Percentiles rank a stretch among this genome's conserved stretches.
Conservation (phyloP, 805 yeast species). For the Ascoidea rubescens region DNA sequence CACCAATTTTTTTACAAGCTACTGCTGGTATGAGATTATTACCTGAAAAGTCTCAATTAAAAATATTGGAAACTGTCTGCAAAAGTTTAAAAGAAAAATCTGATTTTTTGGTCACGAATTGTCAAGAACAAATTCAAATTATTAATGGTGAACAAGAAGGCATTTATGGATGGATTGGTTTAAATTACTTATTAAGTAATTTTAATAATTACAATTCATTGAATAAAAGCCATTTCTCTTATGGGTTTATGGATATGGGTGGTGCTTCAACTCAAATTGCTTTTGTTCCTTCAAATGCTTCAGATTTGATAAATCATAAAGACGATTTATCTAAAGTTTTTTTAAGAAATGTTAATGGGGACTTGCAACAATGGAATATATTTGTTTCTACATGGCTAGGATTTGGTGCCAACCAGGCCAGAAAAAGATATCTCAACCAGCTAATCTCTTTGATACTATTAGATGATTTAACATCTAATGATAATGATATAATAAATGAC, state of each 20-base stretch:
- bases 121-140: conserved; percentile 62
- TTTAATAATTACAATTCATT: conserved; percentile 33
- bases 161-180: conserved; percentile 86
- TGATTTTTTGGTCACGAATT: conserved; percentile 37
- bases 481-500: conserved; percentile 38
- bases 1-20: conserved; percentile 85
- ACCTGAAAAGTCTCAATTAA: conserved; percentile 34
- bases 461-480: conserved; percentile 28
- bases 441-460: conserved; percentile 37
- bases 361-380: conserved; percentile 61
- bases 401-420: conserved; percentile 92
- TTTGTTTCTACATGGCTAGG: conserved; percentile 97
- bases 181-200: conserved; percentile 69
- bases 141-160: conserved; percentile 96
- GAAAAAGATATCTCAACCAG: conserved; percentile 52
- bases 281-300: conserved; percentile 58
- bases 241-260: conserved; percentile 98
- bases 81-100: conserved; percentile 35
- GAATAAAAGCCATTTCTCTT: conserved; percentile 34
- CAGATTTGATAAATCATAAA: conserved; percentile 48
- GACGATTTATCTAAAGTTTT: conserved; percentile 62
- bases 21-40: conserved; percentile 94
- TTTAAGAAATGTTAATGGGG: conserved; percentile 59
- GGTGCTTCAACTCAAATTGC: conserved; percentile 97
- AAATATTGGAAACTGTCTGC: conserved; percentile 51